phyloP scores from a whole-genome alignment of 2,329 filamentous ascomycete genomes.

The Ilyonectria mors-panacis region DNA sequence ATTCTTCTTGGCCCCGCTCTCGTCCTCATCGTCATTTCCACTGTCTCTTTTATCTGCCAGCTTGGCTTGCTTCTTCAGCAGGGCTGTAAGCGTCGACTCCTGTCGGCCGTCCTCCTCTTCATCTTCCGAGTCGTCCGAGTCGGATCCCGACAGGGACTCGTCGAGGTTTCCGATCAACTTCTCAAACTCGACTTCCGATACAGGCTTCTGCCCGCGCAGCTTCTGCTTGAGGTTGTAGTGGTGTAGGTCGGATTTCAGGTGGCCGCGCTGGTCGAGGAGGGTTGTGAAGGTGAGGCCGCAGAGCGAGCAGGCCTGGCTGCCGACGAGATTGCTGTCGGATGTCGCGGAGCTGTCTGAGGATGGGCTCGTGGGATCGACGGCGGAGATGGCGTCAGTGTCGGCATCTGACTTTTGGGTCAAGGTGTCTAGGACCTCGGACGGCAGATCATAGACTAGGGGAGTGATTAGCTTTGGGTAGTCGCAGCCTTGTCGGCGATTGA shows the following conservation, averaged over 20 bases:
- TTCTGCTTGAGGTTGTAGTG: slow-evolving; percentile 96
- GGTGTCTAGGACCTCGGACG: slow-evolving; percentile 78
- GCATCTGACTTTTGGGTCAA: slow-evolving; percentile 65
- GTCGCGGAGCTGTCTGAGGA: slow-evolving; percentile 44
- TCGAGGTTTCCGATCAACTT: slow-evolving; percentile 88
- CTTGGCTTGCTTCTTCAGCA: slow-evolving; percentile 87
- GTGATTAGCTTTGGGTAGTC: slow-evolving; percentile 34
- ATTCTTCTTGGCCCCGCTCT: slow-evolving; percentile 62
- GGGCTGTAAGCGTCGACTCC: slow-evolving; percentile 79
- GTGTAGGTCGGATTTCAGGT: slow-evolving; percentile 92
- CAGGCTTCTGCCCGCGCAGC: slow-evolving; percentile 78
- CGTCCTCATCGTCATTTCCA: slow-evolving; percentile 61
- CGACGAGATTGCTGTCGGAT: slow-evolving; percentile 62
- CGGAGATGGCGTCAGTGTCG: slow-evolving; percentile 43
- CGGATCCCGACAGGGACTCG: slow-evolving; percentile 92
- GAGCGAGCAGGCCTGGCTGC: slow-evolving; percentile 84
- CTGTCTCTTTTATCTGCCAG: slow-evolving; percentile 69
- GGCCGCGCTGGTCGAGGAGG: slow-evolving; percentile 85
- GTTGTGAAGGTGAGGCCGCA: slow-evolving; percentile 81
- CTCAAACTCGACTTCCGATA: slow-evolving; percentile 88
- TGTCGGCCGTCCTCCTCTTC: slow-evolving; percentile 71
- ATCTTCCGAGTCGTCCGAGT: slow-evolving; percentile 79
- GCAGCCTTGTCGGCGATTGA: slow-evolving; percentile 1
- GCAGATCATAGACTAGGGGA: slow-evolving; percentile 82
- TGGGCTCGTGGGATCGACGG: slow-evolving; percentile 43